phyloP scores from a whole-genome alignment of 371 early-diverging fungal species.

The Syncephalastrum contaminatum region DNA sequence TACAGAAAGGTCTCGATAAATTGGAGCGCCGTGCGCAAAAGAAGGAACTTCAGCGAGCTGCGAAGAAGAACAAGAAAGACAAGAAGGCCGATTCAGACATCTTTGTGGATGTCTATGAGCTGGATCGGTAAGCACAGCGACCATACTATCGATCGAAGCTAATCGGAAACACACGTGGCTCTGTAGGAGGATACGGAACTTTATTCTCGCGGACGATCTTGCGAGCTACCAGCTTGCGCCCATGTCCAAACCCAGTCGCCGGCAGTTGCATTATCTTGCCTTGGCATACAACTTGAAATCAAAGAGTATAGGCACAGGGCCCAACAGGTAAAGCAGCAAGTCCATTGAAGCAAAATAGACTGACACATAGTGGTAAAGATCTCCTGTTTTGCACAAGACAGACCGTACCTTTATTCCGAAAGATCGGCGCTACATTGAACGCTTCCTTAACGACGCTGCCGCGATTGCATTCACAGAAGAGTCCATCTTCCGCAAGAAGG shows the following conservation, averaged over 20 bases:
- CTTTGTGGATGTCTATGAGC: conserved; percentile 16
- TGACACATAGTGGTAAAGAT: conserved; percentile 17
- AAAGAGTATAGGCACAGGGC: conserved; percentile 48
- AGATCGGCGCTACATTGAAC: conserved; percentile 48
- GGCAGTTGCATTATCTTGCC: conserved; percentile 53
- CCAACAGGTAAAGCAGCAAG: conserved; percentile 20
- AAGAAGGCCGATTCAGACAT: conserved; percentile 8
- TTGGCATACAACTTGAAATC: conserved; percentile 52
- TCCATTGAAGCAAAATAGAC: neutral
- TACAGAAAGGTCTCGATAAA: conserved; percentile 4
- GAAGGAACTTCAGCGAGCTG: no score
- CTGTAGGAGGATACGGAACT: conserved; percentile 39
- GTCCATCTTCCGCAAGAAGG: conserved; percentile 19
- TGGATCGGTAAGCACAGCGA: conserved; percentile 19
- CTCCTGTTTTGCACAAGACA: conserved; percentile 50
- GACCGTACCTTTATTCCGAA: conserved; percentile 46
- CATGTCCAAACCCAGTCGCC: conserved; percentile 50
- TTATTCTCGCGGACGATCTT: conserved; percentile 36
- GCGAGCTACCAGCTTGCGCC: conserved; percentile 47
- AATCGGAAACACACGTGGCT: neutral
- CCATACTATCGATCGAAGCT: neutral
- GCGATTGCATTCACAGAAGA: conserved; percentile 27
- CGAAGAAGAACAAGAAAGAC: conserved; percentile 6
- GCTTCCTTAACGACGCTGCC: conserved; percentile 37
- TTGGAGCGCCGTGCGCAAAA: conserved; percentile 12